These are phyloP conservation scores for Verbascum thapsus DNA, from an alignment of 257 asterid genomes.

Conservation along the genomic window DNA sequence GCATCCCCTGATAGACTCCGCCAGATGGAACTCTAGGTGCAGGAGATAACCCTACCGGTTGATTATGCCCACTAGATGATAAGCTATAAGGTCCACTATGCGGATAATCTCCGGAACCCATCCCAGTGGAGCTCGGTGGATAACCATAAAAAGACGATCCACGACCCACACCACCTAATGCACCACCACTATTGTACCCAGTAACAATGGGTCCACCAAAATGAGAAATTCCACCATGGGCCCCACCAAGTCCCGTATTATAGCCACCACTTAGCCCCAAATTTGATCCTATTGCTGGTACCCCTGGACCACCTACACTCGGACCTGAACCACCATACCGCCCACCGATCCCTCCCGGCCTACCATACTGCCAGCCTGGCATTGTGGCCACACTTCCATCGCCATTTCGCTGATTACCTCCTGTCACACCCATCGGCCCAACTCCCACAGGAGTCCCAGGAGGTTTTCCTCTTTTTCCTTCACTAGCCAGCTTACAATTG, in stretches of 20 bases:
- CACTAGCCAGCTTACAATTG: constrained; percentile 76
- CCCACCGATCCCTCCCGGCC: constrained; percentile 43
- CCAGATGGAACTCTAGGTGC: constrained; percentile 66
- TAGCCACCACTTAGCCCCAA: constrained; percentile 50
- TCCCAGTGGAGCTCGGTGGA: constrained; percentile 58
- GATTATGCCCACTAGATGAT: constrained; percentile 58
- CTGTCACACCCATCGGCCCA: constrained; percentile 47
- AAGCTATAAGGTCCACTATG: constrained; percentile 51
- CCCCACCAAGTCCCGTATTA: constrained; percentile 51
- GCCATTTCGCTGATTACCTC: constrained; percentile 45
- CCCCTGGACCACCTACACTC: constrained; percentile 52
- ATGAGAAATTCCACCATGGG: constrained; percentile 54
- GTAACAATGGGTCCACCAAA: constrained; percentile 52
- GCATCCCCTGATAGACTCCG: constrained; percentile 70
- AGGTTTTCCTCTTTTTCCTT: constrained; percentile 70
- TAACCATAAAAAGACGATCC: constrained; percentile 62
- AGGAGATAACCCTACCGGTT: constrained; percentile 48
- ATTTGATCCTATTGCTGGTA: constrained; percentile 42
- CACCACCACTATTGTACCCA: constrained; percentile 48
- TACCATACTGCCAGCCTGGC: constrained; percentile 57
- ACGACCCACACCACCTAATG: constrained; percentile 48
- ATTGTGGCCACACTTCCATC: constrained; percentile 47
- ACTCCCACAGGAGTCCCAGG: constrained; percentile 33
- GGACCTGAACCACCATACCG: constrained; percentile 53
- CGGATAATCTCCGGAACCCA: constrained; percentile 55